Evolutionary conservation across 73 alveolate species (phyloP).

Genomic region (Tetrahymena elliotti): DNA sequence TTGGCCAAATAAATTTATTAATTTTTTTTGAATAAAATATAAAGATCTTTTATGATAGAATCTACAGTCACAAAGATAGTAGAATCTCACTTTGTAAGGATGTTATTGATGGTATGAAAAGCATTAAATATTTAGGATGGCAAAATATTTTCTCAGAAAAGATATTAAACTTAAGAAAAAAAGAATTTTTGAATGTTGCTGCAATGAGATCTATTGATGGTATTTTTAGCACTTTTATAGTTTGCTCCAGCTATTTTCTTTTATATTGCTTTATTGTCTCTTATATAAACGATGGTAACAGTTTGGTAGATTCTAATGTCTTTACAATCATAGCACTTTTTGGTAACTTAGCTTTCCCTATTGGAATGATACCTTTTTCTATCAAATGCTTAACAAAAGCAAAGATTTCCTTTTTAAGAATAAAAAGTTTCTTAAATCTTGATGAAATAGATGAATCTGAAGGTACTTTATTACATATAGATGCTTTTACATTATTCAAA

Average conservation of each 20-base stretch:
- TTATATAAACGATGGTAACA: constrained; percentile 4
- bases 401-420: constrained; percentile 12
- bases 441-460: constrained; percentile 28
- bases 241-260: constrained; percentile 5
- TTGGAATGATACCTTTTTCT: constrained; percentile 34
- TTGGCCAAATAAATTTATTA: background rate
- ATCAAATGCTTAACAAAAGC: constrained; percentile 12
- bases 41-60: constrained; percentile 7
- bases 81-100: constrained; percentile 20
- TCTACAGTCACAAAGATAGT: constrained; percentile 14
- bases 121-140: constrained; percentile 31
- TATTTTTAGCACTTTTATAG: background rate
- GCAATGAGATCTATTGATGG: constrained; percentile 14
- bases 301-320: background rate
- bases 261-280: constrained; percentile 3
- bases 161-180: constrained; percentile 5
- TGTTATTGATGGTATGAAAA: constrained; percentile 40
- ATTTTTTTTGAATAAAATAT: background rate
- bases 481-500: background rate
- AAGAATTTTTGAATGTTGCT: constrained; percentile 3
- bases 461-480: background rate
- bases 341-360: constrained; percentile 12
- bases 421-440: constrained; percentile 6
- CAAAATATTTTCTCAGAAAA: constrained; percentile 8
- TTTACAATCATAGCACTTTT: constrained; percentile 38